Percentiles rank a stretch among this genome's conserved stretches.
These are phyloP conservation scores for Capsicum baccatum DNA, from an alignment of 257 asterid species.

Conservation along the genomic window DNA sequence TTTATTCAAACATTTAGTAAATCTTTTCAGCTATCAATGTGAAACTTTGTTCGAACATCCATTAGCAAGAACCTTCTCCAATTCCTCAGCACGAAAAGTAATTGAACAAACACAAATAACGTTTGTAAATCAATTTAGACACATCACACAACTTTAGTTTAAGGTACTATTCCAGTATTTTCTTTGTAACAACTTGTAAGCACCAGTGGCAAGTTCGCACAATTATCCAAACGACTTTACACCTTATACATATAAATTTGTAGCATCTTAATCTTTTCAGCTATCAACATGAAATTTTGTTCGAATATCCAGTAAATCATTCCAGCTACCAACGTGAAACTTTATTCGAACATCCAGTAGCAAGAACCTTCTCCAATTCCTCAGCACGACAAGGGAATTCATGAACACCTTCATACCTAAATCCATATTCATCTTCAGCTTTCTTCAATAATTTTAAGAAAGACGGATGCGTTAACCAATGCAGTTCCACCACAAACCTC, in stretches of 20 bases:
- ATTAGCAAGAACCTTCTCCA: constrained; percentile 29
- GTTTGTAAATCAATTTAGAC: too few relatives aligned
- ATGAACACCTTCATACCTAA: constrained; percentile 39
- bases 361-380: constrained; percentile 38
- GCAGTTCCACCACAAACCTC: constrained; percentile 39
- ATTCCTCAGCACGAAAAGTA: constrained; percentile 40
- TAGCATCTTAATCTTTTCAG: neutral
- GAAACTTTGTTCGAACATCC: neutral
- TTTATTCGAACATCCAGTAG: neutral
- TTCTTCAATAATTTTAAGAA: constrained; percentile 38
- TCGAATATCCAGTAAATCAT: neutral
- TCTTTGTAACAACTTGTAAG: neutral
- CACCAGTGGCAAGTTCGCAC: neutral
- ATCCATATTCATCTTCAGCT: constrained; percentile 48
- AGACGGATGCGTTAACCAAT: constrained; percentile 39
- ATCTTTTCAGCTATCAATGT: too few relatives aligned
- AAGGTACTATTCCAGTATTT: too few relatives aligned
- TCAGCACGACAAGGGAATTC: constrained; percentile 41
- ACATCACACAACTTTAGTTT: too few relatives aligned
- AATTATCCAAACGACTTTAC: neutral
- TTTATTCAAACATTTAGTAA: neutral
- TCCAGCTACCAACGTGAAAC: neutral
- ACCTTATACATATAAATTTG: neutral
- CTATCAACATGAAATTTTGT: neutral
- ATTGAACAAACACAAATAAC: too few relatives aligned